phyloP scores from a whole-genome alignment of 805 yeast genomes.

The Isabelozyma rhagii region DNA sequence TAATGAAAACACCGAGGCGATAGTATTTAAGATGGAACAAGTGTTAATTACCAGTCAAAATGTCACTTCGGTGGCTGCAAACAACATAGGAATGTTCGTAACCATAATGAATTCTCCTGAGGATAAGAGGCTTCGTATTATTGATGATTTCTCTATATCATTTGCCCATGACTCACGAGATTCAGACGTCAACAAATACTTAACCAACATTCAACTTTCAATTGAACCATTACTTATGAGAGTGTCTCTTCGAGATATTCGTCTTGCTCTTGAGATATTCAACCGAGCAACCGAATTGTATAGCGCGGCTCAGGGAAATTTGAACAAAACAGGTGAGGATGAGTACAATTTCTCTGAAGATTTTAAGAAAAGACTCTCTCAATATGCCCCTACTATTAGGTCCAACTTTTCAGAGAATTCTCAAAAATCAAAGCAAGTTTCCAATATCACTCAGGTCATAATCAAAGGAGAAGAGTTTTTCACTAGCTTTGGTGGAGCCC shows the following conservation, averaged over 20 bases:
- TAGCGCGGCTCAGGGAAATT: constrained; percentile 16
- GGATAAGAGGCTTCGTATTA: constrained; percentile 61
- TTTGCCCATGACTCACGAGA: constrained; percentile 70
- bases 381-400: constrained; percentile 66
- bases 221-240: constrained; percentile 80
- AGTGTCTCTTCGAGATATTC: constrained; percentile 81
- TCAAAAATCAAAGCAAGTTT: constrained; percentile 12
- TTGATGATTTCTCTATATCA: constrained; percentile 86
- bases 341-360: constrained; percentile 56
- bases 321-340: constrained; percentile 12
- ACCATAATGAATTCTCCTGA: constrained; percentile 68
- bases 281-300: constrained; percentile 65
- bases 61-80: constrained; percentile 61
- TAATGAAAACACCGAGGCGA: constrained; percentile 69
- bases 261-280: constrained; percentile 71
- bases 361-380: constrained; percentile 55
- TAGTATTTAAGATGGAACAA: constrained; percentile 86
- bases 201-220: constrained; percentile 65
- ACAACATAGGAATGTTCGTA: constrained; percentile 83
- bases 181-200: constrained; percentile 52
- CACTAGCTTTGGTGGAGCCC: constrained; percentile 68
- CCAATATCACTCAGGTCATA: constrained; percentile 26
- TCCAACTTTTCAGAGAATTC: constrained; percentile 44
- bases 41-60: constrained; percentile 66
- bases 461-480: constrained; percentile 67